Evolutionary conservation across 179 eudicot species (phyloP).

Genomic region (Beta macrorhiza): DNA sequence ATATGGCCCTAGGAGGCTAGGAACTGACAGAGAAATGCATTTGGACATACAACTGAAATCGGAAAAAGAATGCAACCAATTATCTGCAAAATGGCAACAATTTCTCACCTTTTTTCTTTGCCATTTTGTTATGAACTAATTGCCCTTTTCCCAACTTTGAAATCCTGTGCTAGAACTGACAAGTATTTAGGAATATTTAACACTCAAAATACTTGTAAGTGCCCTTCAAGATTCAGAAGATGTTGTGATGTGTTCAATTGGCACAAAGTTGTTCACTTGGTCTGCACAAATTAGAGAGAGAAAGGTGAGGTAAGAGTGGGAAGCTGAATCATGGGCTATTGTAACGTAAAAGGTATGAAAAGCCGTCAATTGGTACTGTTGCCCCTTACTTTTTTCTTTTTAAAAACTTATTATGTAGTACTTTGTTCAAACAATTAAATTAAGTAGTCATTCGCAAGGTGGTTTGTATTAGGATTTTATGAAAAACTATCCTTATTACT

Average conservation of each 20-base stretch:
- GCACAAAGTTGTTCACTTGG: neutral
- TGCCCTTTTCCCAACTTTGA: neutral
- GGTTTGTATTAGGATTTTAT: neutral
- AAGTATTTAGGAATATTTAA: neutral
- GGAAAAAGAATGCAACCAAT: neutral
- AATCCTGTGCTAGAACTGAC: neutral
- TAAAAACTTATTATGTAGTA: too few relatives aligned
- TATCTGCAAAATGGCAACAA: neutral
- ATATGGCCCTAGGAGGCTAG: too few relatives aligned
- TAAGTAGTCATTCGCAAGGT: neutral
- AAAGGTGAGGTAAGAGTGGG: neutral
- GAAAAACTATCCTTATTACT: neutral
- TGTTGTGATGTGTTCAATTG: neutral
- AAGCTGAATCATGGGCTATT: neutral
- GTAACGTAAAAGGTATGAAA: neutral
- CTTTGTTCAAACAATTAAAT: too few relatives aligned
- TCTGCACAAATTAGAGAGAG: neutral
- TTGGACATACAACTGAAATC: too few relatives aligned
- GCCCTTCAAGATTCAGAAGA: neutral
- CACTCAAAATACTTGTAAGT: neutral
- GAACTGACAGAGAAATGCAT: too few relatives aligned
- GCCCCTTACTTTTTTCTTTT: too few relatives aligned
- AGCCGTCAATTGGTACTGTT: too few relatives aligned
- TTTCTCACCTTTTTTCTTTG: neutral
- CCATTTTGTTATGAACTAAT: neutral